phyloP scores from a whole-genome alignment of 1,139 yeast species.

The Trichomonascaceae sp. region DNA sequence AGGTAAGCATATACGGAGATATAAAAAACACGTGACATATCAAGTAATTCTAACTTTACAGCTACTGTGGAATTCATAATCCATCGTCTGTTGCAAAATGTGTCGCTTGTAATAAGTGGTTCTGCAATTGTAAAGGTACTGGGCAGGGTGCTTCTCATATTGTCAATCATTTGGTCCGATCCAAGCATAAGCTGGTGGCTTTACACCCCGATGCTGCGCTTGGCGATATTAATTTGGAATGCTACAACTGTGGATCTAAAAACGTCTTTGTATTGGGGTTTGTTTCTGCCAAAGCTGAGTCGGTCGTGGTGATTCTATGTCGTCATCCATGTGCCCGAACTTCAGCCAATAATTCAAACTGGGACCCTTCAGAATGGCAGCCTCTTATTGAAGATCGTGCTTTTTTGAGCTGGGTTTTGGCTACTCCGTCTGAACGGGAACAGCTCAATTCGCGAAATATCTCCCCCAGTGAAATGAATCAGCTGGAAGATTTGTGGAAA shows the following conservation, averaged over 20 bases:
- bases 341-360: constrained; percentile 46
- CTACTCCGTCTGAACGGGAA: constrained; percentile 62
- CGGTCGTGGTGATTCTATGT: constrained; percentile 81
- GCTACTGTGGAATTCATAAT: constrained; percentile 69
- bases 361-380: constrained; percentile 91
- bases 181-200: constrained; percentile 70
- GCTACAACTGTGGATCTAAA: constrained; percentile 82
- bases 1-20: constrained; percentile 17
- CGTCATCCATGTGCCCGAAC: constrained; percentile 82
- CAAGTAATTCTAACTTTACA: constrained; percentile 2
- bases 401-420: constrained; percentile 76
- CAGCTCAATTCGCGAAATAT: constrained; percentile 48
- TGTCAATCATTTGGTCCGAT: constrained; percentile 74
- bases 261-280: constrained; percentile 82
- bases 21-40: background rate
- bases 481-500: constrained; percentile 80
- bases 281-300: constrained; percentile 81
- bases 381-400: constrained; percentile 75
- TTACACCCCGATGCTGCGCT: constrained; percentile 76
- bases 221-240: constrained; percentile 80
- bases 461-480: constrained; percentile 59
- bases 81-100: constrained; percentile 70
- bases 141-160: constrained; percentile 72
- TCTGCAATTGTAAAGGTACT: constrained; percentile 71
- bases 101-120: constrained; percentile 77